Evolutionary conservation across 2,329 filamentous ascomycete genomes (phyloP).

Genomic region (Colletotrichum somersetense): DNA sequence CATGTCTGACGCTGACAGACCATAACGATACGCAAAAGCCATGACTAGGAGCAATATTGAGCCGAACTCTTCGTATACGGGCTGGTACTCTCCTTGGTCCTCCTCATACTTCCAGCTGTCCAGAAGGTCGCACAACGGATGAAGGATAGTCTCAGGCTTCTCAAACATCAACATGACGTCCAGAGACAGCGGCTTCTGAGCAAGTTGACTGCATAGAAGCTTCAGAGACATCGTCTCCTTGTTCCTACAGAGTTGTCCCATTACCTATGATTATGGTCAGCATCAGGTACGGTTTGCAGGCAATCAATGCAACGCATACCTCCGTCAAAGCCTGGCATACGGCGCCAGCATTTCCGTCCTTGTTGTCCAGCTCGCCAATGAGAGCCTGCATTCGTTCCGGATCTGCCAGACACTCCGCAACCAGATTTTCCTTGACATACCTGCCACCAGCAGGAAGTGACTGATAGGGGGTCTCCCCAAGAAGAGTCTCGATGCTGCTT

Average conservation of each 20-base stretch:
- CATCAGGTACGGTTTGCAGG: slow-evolving; percentile 18
- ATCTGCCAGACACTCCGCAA: slow-evolving; percentile 82
- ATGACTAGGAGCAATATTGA: slow-evolving; percentile 80
- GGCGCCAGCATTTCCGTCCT: slow-evolving; percentile 91
- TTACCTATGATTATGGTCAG: slow-evolving; percentile 61
- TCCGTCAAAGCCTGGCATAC: slow-evolving; percentile 83
- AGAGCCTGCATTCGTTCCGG: slow-evolving; percentile 81
- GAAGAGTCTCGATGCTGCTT: slow-evolving; percentile 79
- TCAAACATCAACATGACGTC: slow-evolving; percentile 84
- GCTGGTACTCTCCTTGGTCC: slow-evolving; percentile 86
- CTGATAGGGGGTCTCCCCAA: slow-evolving; percentile 88
- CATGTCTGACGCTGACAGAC: slow-evolving; percentile 73
- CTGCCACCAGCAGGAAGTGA: slow-evolving; percentile 80
- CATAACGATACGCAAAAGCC: slow-evolving; percentile 82
- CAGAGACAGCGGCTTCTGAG: slow-evolving; percentile 76
- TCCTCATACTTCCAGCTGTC: slow-evolving; percentile 87
- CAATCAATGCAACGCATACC: slow-evolving; percentile 55
- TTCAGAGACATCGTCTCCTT: slow-evolving; percentile 88
- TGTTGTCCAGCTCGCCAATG: slow-evolving; percentile 85
- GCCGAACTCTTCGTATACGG: slow-evolving; percentile 88
- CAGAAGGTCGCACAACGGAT: slow-evolving; percentile 79
- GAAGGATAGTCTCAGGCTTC: slow-evolving; percentile 75
- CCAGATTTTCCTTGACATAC: slow-evolving; percentile 82
- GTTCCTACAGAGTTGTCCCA: slow-evolving; percentile 75
- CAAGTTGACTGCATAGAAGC: slow-evolving; percentile 78